These are phyloP conservation scores for Pleurotus platypus DNA, from an alignment of 768 basidiomycete genomes.

Conservation along the genomic window DNA sequence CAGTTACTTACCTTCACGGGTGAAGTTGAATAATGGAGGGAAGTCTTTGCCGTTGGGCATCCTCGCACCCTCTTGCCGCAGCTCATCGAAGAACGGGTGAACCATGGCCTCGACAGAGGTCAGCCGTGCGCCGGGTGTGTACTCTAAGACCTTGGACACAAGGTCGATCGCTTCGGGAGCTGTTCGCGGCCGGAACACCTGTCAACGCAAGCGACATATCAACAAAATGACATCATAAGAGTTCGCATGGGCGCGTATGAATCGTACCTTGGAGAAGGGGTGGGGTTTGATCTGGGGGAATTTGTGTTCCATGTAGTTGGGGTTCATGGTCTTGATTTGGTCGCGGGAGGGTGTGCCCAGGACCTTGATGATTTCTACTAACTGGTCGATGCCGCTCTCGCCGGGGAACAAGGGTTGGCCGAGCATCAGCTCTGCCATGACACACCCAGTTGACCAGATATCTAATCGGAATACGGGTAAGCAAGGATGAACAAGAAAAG, in stretches of 20 bases:
- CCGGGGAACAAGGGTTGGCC: slow-evolving; percentile 99
- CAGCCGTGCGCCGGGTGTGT: slow-evolving; percentile 92
- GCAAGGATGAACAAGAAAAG: not conserved
- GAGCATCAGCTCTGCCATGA: slow-evolving; percentile 99
- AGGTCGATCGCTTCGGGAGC: slow-evolving; percentile 94
- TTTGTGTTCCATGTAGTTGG: slow-evolving; percentile 99
- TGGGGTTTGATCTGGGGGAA: slow-evolving; percentile 99
- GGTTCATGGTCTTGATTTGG: slow-evolving; percentile 99
- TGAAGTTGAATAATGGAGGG: slow-evolving; percentile 92
- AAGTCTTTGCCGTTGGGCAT: slow-evolving; percentile 98
- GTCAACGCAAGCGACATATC: slow-evolving; percentile 13
- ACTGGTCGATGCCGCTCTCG: slow-evolving; percentile 97
- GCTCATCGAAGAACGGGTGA: slow-evolving; percentile 95
- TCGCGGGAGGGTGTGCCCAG: slow-evolving; percentile 97
- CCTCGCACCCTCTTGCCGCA: slow-evolving; percentile 83
- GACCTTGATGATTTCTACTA: slow-evolving; percentile 99
- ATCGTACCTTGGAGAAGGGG: slow-evolving; percentile 88
- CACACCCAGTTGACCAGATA: slow-evolving; percentile 99
- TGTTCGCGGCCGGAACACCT: slow-evolving; percentile 98
- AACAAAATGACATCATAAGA: slow-evolving; percentile 7
- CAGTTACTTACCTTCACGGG: slow-evolving; percentile 77
- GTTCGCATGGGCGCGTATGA: not conserved
- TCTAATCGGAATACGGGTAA: slow-evolving; percentile 41
- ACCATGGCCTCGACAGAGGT: slow-evolving; percentile 91
- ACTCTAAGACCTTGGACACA: slow-evolving; percentile 92